phyloP scores from a whole-genome alignment of 768 basidiomycete species.

The Obba rivulosa region DNA sequence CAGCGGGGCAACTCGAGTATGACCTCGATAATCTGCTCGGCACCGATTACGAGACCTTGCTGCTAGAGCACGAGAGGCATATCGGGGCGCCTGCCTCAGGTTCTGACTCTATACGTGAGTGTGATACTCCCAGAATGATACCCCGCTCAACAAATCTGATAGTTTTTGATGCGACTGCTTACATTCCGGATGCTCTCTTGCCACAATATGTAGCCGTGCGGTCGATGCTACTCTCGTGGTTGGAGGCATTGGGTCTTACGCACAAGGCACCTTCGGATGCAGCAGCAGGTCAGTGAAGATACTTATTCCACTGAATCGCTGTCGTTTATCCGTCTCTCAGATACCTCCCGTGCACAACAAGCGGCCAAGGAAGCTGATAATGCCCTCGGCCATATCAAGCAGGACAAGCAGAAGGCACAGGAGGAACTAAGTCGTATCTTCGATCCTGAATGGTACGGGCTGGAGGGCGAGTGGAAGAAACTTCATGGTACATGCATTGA shows the following conservation, averaged over 20 bases:
- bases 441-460: conserved; percentile 60
- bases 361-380: conserved; percentile 60
- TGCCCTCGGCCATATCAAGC: conserved; percentile 44
- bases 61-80: conserved; percentile 75
- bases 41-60: conserved; percentile 66
- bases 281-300: not conserved
- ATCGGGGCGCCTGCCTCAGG: conserved; percentile 40
- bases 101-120: conserved; percentile 46
- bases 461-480: conserved; percentile 94
- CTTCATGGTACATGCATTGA: conserved; percentile 76
- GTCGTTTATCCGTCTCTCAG: conserved; percentile 25
- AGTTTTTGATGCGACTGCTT: conserved; percentile 80
- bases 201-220: conserved; percentile 70
- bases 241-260: conserved; percentile 57
- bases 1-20: conserved; percentile 48
- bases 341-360: conserved; percentile 58
- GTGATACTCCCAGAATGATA: not conserved
- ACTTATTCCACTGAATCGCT: not conserved
- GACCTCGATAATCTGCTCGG: conserved; percentile 53
- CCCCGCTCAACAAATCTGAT: conserved; percentile 1
- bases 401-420: conserved; percentile 49
- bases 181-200: conserved; percentile 78
- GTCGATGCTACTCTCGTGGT: conserved; percentile 52
- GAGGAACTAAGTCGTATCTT: conserved; percentile 64
- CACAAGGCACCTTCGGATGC: conserved; percentile 16